Conservation (phyloP, 306 rosid species). For the Argentina anserina region DNA sequence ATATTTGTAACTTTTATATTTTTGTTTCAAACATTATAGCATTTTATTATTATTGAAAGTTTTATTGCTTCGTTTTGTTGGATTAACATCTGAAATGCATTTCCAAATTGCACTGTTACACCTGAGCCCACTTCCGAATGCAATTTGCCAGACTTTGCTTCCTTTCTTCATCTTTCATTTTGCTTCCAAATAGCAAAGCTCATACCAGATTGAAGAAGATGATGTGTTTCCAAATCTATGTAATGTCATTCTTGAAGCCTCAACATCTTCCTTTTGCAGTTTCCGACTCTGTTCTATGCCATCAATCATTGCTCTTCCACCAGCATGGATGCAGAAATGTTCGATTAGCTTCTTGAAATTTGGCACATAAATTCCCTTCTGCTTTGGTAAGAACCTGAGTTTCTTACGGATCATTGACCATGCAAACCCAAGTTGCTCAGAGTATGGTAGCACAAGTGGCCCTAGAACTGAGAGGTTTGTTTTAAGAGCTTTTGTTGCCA, state of each 20-base stretch:
- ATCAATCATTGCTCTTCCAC: constrained; percentile 64
- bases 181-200: constrained; percentile 5
- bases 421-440: constrained; percentile 22
- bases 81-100: constrained; percentile 50
- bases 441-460: constrained; percentile 63
- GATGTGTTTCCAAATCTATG: constrained; percentile 58
- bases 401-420: constrained; percentile 40
- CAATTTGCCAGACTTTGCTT: too few species aligned
- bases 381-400: constrained; percentile 17
- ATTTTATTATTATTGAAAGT: too few species aligned
- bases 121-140: constrained; percentile 40
- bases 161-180: background rate
- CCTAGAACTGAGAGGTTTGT: constrained; percentile 44
- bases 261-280: constrained; percentile 55
- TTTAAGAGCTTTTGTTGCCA: constrained; percentile 59
- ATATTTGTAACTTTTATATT: too few species aligned
- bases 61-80: constrained; percentile 39
- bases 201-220: constrained; percentile 9
- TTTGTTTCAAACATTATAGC: too few species aligned
- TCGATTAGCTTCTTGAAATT: constrained; percentile 56
- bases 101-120: constrained; percentile 73
- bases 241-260: constrained; percentile 74
- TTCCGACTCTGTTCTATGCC: constrained; percentile 48
- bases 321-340: constrained; percentile 79
- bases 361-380: constrained; percentile 38